Conservation (phyloP, 805 yeast genomes). For the Ogataea minuta region DNA sequence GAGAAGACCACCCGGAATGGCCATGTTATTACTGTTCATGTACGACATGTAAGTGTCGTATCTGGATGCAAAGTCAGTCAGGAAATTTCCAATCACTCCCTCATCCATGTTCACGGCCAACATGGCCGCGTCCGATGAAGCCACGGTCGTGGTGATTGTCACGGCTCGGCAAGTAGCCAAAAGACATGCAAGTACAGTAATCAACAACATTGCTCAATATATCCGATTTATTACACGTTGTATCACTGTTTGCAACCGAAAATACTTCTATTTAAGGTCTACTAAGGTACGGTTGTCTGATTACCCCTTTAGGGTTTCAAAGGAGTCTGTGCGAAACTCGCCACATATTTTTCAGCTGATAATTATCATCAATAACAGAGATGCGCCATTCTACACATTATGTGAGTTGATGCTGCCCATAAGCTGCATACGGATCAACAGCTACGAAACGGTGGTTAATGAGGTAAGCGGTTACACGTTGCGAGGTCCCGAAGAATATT, state of each 20-base stretch:
- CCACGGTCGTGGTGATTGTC: conserved; percentile 23
- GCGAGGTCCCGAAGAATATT: conserved; percentile 4
- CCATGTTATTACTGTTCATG: conserved; percentile 31
- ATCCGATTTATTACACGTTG: too few relatives aligned
- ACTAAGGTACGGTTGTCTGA: neutral
- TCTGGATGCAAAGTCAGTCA: conserved; percentile 32
- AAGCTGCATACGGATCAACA: neutral
- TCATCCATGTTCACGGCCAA: conserved; percentile 35
- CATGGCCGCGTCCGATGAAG: conserved; percentile 25
- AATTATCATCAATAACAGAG: too few relatives aligned
- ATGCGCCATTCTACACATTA: neutral
- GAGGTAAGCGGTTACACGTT: conserved; percentile 3
- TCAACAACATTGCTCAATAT: neutral
- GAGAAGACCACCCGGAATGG: conserved; percentile 30
- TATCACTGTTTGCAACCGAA: too few relatives aligned
- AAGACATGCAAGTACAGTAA: neutral
- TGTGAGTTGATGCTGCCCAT: conserved; percentile 2
- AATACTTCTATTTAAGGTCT: neutral
- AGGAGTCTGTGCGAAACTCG: conserved; percentile 18
- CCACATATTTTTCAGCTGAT: neutral
- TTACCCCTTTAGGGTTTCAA: conserved; percentile 21
- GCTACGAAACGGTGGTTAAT: neutral
- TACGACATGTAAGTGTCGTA: conserved; percentile 34
- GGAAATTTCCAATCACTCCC: conserved; percentile 31
- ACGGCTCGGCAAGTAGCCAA: conserved; percentile 1